A percentile compares a stretch with the other conserved stretches of the same genome.
These are phyloP conservation scores for Cicer cuneatum DNA, from an alignment of 306 rosid species.

Conservation along the genomic window DNA sequence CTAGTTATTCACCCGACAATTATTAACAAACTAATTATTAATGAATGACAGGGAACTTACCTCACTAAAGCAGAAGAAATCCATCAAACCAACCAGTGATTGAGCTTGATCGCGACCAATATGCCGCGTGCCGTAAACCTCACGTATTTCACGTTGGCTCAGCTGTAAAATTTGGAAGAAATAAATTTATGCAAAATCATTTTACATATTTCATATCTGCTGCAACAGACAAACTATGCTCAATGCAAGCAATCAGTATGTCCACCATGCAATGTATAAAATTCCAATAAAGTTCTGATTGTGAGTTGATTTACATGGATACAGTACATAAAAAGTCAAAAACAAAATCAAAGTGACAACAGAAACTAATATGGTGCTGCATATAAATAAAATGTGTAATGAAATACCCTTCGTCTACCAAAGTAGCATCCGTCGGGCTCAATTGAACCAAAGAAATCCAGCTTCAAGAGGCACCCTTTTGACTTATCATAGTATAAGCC, in stretches of 20 bases:
- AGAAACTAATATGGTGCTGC: slow-evolving; percentile 19
- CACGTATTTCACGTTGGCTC: slow-evolving; percentile 61
- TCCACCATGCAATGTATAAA: slow-evolving; percentile 6
- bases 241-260: slow-evolving; percentile 14
- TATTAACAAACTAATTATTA: neutral
- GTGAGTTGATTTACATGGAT: neutral
- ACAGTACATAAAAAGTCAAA: neutral
- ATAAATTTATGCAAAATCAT: slow-evolving; percentile 8
- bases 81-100: slow-evolving; percentile 92
- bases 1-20: slow-evolving; percentile 14
- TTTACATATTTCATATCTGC: neutral
- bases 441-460: slow-evolving; percentile 91
- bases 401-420: slow-evolving; percentile 84
- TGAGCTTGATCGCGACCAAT: slow-evolving; percentile 95
- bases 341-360: slow-evolving; percentile 2
- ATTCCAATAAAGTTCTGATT: slow-evolving; percentile 16
- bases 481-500: slow-evolving; percentile 87
- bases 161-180: slow-evolving; percentile 57
- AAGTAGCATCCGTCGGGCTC: slow-evolving; percentile 89
- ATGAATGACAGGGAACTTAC: slow-evolving; percentile 52
- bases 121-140: slow-evolving; percentile 80
- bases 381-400: neutral
- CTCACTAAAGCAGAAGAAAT: slow-evolving; percentile 98
- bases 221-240: slow-evolving; percentile 29
- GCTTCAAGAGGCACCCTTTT: slow-evolving; percentile 87